phyloP scores from a whole-genome alignment of 1,139 yeast genomes.

The Yarrowia galli region DNA sequence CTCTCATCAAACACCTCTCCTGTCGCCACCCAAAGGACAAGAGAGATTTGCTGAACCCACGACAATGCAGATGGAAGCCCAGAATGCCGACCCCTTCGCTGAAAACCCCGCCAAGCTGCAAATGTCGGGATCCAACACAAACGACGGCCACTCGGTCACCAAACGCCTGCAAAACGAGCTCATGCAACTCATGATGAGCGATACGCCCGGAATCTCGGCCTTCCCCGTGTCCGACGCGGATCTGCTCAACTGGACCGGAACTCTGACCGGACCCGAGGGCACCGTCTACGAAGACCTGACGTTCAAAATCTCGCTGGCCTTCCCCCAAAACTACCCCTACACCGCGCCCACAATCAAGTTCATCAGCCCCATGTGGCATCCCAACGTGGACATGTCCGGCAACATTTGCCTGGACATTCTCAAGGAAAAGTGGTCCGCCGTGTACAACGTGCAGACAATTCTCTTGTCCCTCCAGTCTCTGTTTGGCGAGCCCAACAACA shows the following conservation, averaged over 20 bases:
- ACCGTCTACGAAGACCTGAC: slow-evolving; percentile 65
- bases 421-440: slow-evolving; percentile 74
- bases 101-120: slow-evolving; percentile 35
- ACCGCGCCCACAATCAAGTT: slow-evolving; percentile 67
- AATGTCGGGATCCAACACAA: slow-evolving; percentile 42
- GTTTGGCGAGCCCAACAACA: slow-evolving; percentile 63
- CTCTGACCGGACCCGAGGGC: slow-evolving; percentile 67
- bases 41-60: neutral
- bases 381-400: slow-evolving; percentile 72
- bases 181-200: slow-evolving; percentile 60
- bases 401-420: slow-evolving; percentile 64
- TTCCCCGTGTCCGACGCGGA: slow-evolving; percentile 62
- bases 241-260: slow-evolving; percentile 65
- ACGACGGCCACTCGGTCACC: slow-evolving; percentile 56
- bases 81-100: slow-evolving; percentile 34
- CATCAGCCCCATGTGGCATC: slow-evolving; percentile 73
- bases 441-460: slow-evolving; percentile 67
- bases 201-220: slow-evolving; percentile 60
- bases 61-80: slow-evolving; percentile 35
- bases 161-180: slow-evolving; percentile 60
- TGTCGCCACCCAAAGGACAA: neutral
- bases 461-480: slow-evolving; percentile 65
- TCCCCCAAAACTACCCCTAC: slow-evolving; percentile 69
- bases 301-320: slow-evolving; percentile 61
- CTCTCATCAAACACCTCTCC: neutral